These are phyloP conservation scores for Neurospora terricola DNA, from an alignment of 495 filamentous ascomycete genomes.

Conservation along the genomic window DNA sequence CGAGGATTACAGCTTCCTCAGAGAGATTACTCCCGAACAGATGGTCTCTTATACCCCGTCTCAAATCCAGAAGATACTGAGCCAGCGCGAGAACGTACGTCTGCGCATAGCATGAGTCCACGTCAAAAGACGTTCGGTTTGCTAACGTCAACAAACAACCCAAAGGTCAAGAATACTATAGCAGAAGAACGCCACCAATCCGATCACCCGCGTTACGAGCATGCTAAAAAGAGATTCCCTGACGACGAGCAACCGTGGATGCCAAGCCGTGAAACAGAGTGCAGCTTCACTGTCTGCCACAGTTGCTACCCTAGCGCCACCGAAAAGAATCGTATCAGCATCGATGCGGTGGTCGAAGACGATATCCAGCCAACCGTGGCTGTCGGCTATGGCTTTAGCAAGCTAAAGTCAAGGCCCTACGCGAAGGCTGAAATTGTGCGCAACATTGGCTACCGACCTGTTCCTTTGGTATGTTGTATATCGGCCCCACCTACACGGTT, in stretches of 20 bases:
- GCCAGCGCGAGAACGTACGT: conserved; percentile 32
- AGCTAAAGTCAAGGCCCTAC: conserved; percentile 16
- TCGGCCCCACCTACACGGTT: not conserved
- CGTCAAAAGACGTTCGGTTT: not conserved
- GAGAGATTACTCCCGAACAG: conserved; percentile 40
- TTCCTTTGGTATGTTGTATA: conserved; percentile 22
- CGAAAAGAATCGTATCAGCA: conserved; percentile 37
- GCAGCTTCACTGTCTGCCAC: conserved; percentile 43
- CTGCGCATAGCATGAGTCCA: not conserved
- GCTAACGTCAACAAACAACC: not conserved
- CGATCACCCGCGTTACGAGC: not conserved
- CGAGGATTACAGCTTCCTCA: conserved; percentile 33
- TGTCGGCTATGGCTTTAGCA: conserved; percentile 33
- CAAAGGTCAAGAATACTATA: conserved; percentile 17
- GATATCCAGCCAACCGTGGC: conserved; percentile 32
- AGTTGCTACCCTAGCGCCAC: conserved; percentile 34
- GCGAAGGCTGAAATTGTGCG: conserved; percentile 20
- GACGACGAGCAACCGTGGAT: conserved; percentile 26
- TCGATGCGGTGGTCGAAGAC: conserved; percentile 38
- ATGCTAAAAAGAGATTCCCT: conserved; percentile 2
- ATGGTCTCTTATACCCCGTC: conserved; percentile 31
- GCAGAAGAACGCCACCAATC: conserved; percentile 4
- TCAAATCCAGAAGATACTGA: conserved; percentile 30
- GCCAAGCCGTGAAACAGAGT: conserved; percentile 29
- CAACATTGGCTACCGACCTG: conserved; percentile 27